Conservation (phyloP, 352 stramenopile genomes). For the Hyaloperonospora brassicae region DNA sequence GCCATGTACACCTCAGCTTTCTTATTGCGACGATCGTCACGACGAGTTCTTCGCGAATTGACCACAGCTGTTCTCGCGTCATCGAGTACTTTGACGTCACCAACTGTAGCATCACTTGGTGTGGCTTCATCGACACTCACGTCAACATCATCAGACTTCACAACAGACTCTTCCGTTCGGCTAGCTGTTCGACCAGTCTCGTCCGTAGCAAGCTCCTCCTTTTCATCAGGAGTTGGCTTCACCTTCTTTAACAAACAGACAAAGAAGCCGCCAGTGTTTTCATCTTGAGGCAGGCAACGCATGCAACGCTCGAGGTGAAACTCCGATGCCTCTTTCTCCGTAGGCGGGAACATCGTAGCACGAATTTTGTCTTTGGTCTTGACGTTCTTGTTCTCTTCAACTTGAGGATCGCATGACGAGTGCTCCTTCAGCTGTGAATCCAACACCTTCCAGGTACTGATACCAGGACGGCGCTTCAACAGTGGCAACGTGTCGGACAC, state of each 20-base stretch:
- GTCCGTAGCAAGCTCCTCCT: slow-evolving; percentile 12
- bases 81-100: slow-evolving; percentile 20
- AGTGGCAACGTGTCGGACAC: slow-evolving; percentile 63
- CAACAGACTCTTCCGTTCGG: slow-evolving; percentile 5
- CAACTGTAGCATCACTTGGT: slow-evolving; percentile 11
- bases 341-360: slow-evolving; percentile 87
- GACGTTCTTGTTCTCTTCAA: slow-evolving; percentile 42
- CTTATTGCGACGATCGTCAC: slow-evolving; percentile 42
- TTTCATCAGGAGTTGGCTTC: slow-evolving; percentile 39
- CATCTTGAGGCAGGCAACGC: slow-evolving; percentile 92
- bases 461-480: slow-evolving; percentile 81
- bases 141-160: slow-evolving; percentile 14
- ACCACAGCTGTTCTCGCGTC: slow-evolving; percentile 14
- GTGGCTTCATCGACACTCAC: slow-evolving; percentile 8
- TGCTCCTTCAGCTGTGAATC: slow-evolving; percentile 82
- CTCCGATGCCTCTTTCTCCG: slow-evolving; percentile 49
- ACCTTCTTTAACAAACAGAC: slow-evolving; percentile 94
- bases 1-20: slow-evolving; percentile 73
- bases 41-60: slow-evolving; percentile 29
- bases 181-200: slow-evolving; percentile 5
- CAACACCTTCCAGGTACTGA: slow-evolving; percentile 91
- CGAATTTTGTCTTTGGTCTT: slow-evolving; percentile 77
- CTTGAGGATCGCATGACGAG: slow-evolving; percentile 61
- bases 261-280: slow-evolving; percentile 99
- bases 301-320: slow-evolving; percentile 92